Conservation (phyloP, 176 grass and related monocot species). For the Dactylis glomerata region DNA sequence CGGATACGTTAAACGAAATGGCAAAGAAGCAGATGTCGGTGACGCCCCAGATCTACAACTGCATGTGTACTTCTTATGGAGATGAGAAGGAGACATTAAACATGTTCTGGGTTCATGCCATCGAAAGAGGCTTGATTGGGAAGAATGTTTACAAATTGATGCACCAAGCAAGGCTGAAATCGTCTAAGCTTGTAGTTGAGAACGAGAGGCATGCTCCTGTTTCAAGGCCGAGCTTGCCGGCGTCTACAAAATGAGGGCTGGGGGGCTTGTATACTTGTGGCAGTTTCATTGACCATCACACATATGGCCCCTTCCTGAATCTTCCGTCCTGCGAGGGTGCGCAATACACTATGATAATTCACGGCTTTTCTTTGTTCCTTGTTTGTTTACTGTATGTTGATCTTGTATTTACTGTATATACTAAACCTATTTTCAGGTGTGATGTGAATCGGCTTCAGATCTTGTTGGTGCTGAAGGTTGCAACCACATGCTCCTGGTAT, state of each 20-base stretch:
- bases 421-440: background rate
- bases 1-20: conserved; percentile 54
- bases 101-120: conserved; percentile 63
- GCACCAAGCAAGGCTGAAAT: conserved; percentile 30
- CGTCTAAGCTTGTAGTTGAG: background rate
- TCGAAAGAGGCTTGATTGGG: conserved; percentile 55
- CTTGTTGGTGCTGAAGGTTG: background rate
- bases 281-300: background rate
- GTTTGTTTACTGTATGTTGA: background rate
- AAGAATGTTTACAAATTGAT: conserved; percentile 49
- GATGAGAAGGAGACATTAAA: conserved; percentile 55
- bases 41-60: conserved; percentile 60
- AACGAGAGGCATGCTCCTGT: background rate
- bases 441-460: background rate
- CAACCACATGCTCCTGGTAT: background rate
- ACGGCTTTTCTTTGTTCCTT: background rate
- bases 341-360: background rate
- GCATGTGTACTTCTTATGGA: conserved; percentile 53
- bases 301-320: background rate
- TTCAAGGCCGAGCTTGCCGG: background rate
- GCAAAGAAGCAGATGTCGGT: conserved; percentile 48
- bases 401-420: background rate
- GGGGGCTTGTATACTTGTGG: background rate
- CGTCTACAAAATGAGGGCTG: background rate
- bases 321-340: background rate